These are phyloP conservation scores for Cercospora sp. DNA, from an alignment of 2,329 filamentous ascomycete genomes.

Conservation along the genomic window DNA sequence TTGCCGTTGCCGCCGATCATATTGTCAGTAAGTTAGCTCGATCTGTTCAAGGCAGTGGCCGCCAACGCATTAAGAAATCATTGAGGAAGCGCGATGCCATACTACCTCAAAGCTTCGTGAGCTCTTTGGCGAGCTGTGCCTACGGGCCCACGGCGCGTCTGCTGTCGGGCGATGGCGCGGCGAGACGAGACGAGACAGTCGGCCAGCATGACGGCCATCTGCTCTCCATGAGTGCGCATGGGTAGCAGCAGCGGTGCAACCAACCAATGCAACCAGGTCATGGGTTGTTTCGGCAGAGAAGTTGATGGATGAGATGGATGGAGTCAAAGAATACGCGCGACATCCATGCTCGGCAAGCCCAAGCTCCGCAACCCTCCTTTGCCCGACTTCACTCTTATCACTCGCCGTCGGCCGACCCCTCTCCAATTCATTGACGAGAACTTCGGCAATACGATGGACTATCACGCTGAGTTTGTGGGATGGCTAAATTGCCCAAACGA, in stretches of 20 bases:
- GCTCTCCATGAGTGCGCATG: background rate
- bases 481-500: background rate
- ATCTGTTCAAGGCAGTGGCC: background rate
- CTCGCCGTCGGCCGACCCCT: constrained; percentile 9
- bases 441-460: background rate
- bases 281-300: background rate
- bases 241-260: background rate
- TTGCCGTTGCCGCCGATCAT: constrained; percentile 13
- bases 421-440: background rate
- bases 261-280: background rate
- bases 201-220: background rate
- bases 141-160: background rate
- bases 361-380: constrained; percentile 1
- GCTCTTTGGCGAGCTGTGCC: constrained; percentile 2
- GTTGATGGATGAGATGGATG: background rate
- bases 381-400: constrained; percentile 7
- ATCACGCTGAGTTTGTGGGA: background rate
- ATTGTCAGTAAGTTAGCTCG: background rate
- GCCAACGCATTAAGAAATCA: background rate
- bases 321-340: background rate
- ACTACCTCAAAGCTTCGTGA: background rate
- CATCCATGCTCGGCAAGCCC: background rate
- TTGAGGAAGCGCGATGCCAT: background rate
- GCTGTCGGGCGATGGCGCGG: background rate
- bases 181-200: constrained; percentile 1